Evolutionary conservation across 345 rosid species (phyloP).

Genomic region (Noccaea caerulescens): DNA sequence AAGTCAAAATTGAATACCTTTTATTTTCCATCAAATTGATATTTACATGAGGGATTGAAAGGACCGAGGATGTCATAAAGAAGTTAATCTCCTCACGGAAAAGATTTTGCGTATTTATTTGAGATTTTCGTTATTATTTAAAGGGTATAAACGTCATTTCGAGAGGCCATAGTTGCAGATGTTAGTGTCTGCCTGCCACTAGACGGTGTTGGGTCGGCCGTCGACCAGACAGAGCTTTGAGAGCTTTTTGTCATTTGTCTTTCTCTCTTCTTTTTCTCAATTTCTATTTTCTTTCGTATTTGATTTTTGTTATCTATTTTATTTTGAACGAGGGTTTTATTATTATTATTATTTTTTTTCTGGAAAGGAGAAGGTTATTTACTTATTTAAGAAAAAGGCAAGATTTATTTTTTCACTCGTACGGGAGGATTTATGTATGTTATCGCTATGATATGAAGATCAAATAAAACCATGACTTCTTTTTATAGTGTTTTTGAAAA

Average conservation of each 20-base stretch:
- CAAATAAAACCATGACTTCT: neutral
- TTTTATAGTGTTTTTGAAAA: neutral
- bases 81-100: slow-evolving; percentile 34
- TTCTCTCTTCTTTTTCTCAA: neutral
- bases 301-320: neutral
- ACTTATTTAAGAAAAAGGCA: neutral
- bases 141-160: slow-evolving; percentile 37
- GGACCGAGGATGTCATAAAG: slow-evolving; percentile 32
- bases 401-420: neutral
- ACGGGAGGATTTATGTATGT: slow-evolving; percentile 5
- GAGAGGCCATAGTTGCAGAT: slow-evolving; percentile 30
- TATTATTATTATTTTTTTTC: neutral
- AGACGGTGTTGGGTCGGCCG: slow-evolving; percentile 46
- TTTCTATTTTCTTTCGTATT: neutral
- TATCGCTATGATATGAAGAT: neutral
- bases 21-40: neutral
- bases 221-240: slow-evolving; percentile 39
- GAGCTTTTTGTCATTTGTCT: slow-evolving; percentile 43
- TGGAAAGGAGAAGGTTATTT: neutral
- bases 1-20: too few species aligned
- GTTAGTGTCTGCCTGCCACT: slow-evolving; percentile 45
- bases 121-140: neutral
- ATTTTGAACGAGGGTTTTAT: too few species aligned
- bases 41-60: slow-evolving; percentile 14
- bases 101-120: slow-evolving; percentile 27